phyloP scores from a whole-genome alignment of 1,284 basidiomycete genomes.

The Hypsizygus ulmarius region DNA sequence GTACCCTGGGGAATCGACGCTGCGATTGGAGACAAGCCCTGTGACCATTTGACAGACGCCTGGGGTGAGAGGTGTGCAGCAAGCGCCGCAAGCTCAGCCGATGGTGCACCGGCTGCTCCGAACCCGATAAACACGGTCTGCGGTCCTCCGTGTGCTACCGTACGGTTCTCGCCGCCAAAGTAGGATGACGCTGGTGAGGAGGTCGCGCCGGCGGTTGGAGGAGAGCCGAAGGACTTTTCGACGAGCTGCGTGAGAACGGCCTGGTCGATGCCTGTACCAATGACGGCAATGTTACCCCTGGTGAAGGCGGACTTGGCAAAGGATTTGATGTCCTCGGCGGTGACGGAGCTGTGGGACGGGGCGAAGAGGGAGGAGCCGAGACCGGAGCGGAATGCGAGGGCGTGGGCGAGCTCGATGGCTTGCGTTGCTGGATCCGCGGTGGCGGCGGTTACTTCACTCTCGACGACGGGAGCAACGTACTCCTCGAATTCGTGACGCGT shows the following conservation, averaged over 20 bases:
- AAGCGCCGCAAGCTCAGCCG: conserved; percentile 74
- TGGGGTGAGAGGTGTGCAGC: conserved; percentile 72
- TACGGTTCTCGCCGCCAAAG: conserved; percentile 83
- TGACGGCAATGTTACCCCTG: conserved; percentile 77
- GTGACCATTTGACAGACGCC: conserved; percentile 82
- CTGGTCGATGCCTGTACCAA: conserved; percentile 84
- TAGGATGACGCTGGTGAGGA: conserved; percentile 56
- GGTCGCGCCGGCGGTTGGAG: conserved; percentile 40
- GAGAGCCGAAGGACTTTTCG: conserved; percentile 60
- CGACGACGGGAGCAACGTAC: conserved; percentile 77
- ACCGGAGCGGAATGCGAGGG: conserved; percentile 86
- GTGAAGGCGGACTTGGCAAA: conserved; percentile 74
- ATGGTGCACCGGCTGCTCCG: conserved; percentile 61
- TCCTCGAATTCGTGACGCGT: conserved; percentile 85
- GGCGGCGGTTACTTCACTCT: conserved; percentile 69
- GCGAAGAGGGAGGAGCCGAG: conserved; percentile 89
- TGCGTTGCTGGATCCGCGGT: conserved; percentile 57
- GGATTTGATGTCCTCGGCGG: conserved; percentile 66
- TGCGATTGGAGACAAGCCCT: conserved; percentile 69
- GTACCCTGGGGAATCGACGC: conserved; percentile 49
- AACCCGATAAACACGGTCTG: conserved; percentile 85
- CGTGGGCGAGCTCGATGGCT: conserved; percentile 83
- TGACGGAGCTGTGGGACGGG: conserved; percentile 62
- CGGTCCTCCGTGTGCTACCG: conserved; percentile 56
- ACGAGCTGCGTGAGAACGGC: conserved; percentile 70